These are phyloP conservation scores for Aspergillus egyptiacus DNA, from an alignment of 495 filamentous ascomycete genomes.

Conservation along the genomic window DNA sequence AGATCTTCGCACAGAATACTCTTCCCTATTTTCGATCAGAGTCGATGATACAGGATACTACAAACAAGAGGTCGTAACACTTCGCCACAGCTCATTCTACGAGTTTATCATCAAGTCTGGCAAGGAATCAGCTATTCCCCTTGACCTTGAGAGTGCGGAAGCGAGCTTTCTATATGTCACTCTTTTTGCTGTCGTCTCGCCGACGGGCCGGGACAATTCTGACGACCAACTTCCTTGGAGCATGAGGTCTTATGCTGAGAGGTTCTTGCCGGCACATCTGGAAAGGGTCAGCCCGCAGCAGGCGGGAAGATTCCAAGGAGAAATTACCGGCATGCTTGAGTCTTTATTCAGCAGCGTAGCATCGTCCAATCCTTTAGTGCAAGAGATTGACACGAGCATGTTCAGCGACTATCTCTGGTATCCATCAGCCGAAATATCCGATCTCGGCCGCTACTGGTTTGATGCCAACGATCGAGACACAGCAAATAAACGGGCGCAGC, in stretches of 20 bases:
- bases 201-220: too few species aligned
- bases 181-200: too few species aligned
- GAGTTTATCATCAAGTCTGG: not conserved
- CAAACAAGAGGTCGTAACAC: not conserved
- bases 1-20: conserved; percentile 6
- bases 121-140: not conserved
- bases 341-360: not conserved
- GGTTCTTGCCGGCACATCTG: too few species aligned
- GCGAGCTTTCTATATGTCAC: not conserved
- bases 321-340: not conserved
- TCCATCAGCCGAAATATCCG: not conserved
- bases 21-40: not conserved
- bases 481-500: not conserved
- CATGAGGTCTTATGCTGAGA: too few species aligned
- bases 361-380: not conserved
- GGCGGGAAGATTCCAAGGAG: not conserved
- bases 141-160: not conserved
- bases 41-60: not conserved
- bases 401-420: not conserved
- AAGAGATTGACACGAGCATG: not conserved
- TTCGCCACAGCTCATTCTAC: not conserved
- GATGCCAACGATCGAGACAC: not conserved
- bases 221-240: too few species aligned
- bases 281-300: not conserved
- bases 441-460: not conserved